These are phyloP conservation scores for Strobilomyces dryophilus DNA, from an alignment of 768 basidiomycete genomes.

Conservation along the genomic window DNA sequence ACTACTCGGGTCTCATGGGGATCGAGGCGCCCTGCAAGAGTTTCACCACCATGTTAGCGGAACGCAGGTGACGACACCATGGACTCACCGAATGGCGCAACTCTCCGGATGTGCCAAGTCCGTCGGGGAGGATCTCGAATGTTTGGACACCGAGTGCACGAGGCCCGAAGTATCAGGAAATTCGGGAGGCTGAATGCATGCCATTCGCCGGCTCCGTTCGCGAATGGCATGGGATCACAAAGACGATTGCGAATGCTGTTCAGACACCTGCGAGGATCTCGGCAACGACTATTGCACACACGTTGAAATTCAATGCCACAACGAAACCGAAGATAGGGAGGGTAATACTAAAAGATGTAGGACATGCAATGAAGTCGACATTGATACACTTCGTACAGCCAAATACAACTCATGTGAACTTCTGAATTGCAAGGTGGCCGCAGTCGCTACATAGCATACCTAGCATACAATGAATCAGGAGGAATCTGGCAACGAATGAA, in stretches of 20 bases:
- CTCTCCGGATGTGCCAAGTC: not conserved
- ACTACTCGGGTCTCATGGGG: constrained; percentile 5
- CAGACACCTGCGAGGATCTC: not conserved
- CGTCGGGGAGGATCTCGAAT: not conserved
- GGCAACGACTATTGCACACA: constrained; percentile 12
- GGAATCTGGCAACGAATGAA: not conserved
- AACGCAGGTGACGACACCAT: not conserved
- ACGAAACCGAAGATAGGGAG: constrained; percentile 10
- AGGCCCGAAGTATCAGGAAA: not conserved
- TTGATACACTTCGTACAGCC: constrained; percentile 32
- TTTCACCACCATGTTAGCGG: not conserved
- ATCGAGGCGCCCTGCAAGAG: not conserved
- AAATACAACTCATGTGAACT: constrained; percentile 28
- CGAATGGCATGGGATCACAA: not conserved
- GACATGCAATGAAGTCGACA: constrained; percentile 31
- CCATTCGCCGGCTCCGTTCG: not conserved
- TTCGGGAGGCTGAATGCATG: not conserved
- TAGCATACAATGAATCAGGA: constrained; percentile 12
- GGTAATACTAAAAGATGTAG: constrained; percentile 32
- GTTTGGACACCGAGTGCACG: not conserved
- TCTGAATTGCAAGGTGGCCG: constrained; percentile 20
- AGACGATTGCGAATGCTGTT: not conserved
- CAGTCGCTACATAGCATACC: constrained; percentile 51
- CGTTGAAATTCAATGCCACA: constrained; percentile 16
- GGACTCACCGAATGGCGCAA: not conserved